Conservation (phyloP, 768 basidiomycete genomes). For the Serendipita sp. region DNA sequence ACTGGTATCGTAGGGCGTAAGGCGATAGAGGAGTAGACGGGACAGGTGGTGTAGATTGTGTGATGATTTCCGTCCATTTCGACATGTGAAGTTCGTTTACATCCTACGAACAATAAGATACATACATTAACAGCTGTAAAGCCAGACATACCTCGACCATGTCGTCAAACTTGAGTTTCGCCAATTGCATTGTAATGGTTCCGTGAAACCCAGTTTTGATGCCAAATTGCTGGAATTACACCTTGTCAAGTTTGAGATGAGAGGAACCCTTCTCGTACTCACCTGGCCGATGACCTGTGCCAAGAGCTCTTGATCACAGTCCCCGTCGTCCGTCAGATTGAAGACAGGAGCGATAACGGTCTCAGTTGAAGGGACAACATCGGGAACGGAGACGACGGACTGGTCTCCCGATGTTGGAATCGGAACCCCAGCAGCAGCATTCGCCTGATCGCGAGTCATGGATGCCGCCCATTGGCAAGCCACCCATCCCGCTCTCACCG, state of each 20-base stretch:
- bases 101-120: conserved; percentile 21
- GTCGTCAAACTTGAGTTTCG: conserved; percentile 57
- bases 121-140: neutral
- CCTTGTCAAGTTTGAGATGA: neutral
- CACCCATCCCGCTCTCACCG: conserved; percentile 64
- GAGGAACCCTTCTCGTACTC: neutral
- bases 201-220: conserved; percentile 73
- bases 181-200: conserved; percentile 45
- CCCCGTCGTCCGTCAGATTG: conserved; percentile 41
- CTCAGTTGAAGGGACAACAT: conserved; percentile 32
- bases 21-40: conserved; percentile 56
- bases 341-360: conserved; percentile 64
- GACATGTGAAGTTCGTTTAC: conserved; percentile 74
- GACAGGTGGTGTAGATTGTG: conserved; percentile 50
- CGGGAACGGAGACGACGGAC: conserved; percentile 46
- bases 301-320: neutral
- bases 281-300: neutral
- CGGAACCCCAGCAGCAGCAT: conserved; percentile 48
- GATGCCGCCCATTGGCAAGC: conserved; percentile 60
- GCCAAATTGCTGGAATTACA: conserved; percentile 35
- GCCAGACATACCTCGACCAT: conserved; percentile 31
- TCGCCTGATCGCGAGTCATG: conserved; percentile 47
- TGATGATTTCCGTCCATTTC: conserved; percentile 74
- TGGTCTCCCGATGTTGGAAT: conserved; percentile 58
- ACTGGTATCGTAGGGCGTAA: conserved; percentile 60